Conservation (phyloP, 176 grass and related monocot genomes). For the Lolium perenne region DNA sequence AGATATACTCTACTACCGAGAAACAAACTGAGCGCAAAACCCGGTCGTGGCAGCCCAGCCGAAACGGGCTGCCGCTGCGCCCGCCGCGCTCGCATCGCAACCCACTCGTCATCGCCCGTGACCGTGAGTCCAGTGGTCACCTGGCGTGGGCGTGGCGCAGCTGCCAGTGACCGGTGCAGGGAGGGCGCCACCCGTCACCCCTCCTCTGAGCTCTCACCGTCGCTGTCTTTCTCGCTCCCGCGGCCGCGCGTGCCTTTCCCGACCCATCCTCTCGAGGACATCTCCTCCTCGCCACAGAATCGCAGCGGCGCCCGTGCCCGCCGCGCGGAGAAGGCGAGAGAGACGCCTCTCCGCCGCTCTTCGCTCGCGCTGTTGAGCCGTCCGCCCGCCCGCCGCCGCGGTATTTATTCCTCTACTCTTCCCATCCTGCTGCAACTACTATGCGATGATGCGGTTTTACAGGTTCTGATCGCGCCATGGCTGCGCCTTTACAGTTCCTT, state of each 20-base stretch:
- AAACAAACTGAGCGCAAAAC: conserved; percentile 52
- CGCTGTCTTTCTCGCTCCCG: conserved; percentile 3
- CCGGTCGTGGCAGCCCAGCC: conserved; percentile 46
- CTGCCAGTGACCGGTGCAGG: conserved; percentile 16
- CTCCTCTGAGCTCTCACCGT: conserved; percentile 36
- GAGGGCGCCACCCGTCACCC: conserved; percentile 43
- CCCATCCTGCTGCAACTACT: background rate
- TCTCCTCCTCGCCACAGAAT: background rate
- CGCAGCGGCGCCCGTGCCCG: conserved; percentile 26
- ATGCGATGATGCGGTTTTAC: background rate
- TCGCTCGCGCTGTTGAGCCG: no score
- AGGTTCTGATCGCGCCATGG: background rate
- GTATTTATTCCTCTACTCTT: background rate
- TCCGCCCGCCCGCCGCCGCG: background rate
- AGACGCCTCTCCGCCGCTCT: conserved; percentile 1
- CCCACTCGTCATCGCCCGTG: background rate
- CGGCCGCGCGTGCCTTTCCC: background rate
- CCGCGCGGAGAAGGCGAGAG: conserved; percentile 8
- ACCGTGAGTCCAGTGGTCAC: background rate
- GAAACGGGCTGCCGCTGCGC: conserved; percentile 22
- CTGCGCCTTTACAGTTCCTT: background rate
- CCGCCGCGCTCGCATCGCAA: conserved; percentile 2
- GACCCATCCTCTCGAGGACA: background rate
- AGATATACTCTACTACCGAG: background rate
- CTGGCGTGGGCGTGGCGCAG: background rate